Base-by-base conservation (phyloP, 1,284 basidiomycete genomes). In the Mycena citricolor region DNA sequence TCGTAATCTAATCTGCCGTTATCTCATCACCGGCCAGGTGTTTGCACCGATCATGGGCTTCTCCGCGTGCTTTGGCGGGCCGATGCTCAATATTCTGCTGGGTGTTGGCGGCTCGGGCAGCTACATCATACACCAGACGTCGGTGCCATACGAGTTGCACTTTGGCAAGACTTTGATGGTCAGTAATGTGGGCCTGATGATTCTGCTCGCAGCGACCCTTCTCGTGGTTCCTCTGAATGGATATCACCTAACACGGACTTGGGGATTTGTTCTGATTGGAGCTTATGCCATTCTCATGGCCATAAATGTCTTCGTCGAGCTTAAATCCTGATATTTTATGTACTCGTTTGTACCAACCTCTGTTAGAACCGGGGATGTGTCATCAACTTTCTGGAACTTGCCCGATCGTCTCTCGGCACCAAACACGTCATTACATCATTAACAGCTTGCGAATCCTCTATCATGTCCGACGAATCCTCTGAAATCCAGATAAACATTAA, bases 51-150 rank as follows among this genome's bases (percentile, higher is more conserved):
- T 88, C 57, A 93, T 93, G 90, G 91, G 85, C 16, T 92, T 95
- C 66, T 90, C 90, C 6, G 93, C 90, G 0, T 97, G 94, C 64
- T 94, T 94, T 57, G 92, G 91, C 38, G 88, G 91, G 2, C 93
- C 93, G 0, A 94, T 99, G 92, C 83, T 98, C 56, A 99, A 97
- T 68, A 90, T 99, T 54, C 80, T 98, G 4, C 81, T 99, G 39
- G 92, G 92, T 11, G 76, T 93, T 47, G 90, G 92, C 31, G 73
- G 91, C 44, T 86, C 87, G 0, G 86, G 90, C 13, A 76, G 81
- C 16, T 85, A 85, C 61, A 76, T 90, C 56, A 86, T 82, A 47
- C 66, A 75, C 32, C 69, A 82, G 40, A 79, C 76, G 11, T 66
- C 70, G 0, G 52, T 79, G 31, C 78, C 85, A 2, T 87, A 89